Evolutionary conservation across 2,329 filamentous ascomycete species (phyloP).

Genomic region (Fusarium nisikadoi): DNA sequence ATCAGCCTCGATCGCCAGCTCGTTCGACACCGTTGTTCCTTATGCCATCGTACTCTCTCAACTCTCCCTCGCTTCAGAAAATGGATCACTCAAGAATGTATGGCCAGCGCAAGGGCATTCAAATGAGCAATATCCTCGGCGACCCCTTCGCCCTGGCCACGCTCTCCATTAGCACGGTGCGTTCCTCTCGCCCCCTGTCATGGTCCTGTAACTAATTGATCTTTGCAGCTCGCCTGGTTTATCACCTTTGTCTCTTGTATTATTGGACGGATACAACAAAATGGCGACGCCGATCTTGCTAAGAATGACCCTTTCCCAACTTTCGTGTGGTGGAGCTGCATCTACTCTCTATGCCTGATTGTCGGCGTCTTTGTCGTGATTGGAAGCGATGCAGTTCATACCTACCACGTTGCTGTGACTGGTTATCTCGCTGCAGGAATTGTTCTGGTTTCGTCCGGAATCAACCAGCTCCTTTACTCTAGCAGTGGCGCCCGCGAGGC

Average conservation of each 20-base stretch:
- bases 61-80: constrained; percentile 80
- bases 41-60: constrained; percentile 79
- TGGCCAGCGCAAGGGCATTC: constrained; percentile 71
- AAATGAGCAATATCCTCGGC: constrained; percentile 88
- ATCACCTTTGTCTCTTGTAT: constrained; percentile 91
- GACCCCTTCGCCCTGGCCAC: constrained; percentile 97
- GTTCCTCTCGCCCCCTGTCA: constrained; percentile 50
- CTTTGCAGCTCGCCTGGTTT: constrained; percentile 85
- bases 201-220: constrained; percentile 32
- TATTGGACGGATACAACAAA: constrained; percentile 68
- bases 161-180: constrained; percentile 88
- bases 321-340: constrained; percentile 91
- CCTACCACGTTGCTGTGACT: constrained; percentile 91
- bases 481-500: constrained; percentile 80
- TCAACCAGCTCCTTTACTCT: constrained; percentile 87
- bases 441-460: constrained; percentile 84
- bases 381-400: constrained; percentile 83
- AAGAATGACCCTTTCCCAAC: constrained; percentile 70
- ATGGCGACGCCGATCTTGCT: constrained; percentile 47
- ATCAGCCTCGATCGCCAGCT: constrained; percentile 18
- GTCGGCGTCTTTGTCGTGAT: constrained; percentile 83
- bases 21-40: constrained; percentile 48
- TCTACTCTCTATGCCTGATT: constrained; percentile 87
- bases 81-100: constrained; percentile 77
- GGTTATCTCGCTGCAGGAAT: constrained; percentile 87